phyloP scores from a whole-genome alignment of 2,329 filamentous ascomycete genomes.

The Thermothelomyces thermophilus region DNA sequence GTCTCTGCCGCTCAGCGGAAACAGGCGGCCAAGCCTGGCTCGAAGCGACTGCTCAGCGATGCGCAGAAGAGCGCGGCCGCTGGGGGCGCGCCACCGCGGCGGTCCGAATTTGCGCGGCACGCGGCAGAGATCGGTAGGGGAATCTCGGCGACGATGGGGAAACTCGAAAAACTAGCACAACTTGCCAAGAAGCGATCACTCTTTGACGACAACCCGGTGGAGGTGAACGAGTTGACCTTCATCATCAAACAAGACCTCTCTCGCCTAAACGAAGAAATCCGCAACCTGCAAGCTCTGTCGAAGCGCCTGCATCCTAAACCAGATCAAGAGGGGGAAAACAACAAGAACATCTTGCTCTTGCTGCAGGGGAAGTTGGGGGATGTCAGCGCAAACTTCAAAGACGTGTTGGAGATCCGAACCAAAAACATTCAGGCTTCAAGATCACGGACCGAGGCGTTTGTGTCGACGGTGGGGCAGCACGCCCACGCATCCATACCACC shows the following conservation, averaged over 20 bases:
- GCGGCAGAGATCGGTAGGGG: constrained; percentile 88
- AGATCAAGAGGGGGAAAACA: constrained; percentile 89
- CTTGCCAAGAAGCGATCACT: constrained; percentile 95
- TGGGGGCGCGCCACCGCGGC: constrained; percentile 47
- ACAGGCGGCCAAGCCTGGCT: constrained; percentile 68
- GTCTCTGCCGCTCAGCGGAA: constrained; percentile 77
- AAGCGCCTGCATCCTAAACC: constrained; percentile 66
- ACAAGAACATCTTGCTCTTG: constrained; percentile 92
- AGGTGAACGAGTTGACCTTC: constrained; percentile 92
- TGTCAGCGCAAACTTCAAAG: constrained; percentile 93
- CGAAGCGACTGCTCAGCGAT: constrained; percentile 71
- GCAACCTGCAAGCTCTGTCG: constrained; percentile 69
- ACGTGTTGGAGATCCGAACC: constrained; percentile 89
- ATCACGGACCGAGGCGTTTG: constrained; percentile 91
- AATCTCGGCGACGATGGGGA: constrained; percentile 88
- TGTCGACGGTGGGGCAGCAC: constrained; percentile 78
- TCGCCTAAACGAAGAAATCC: constrained; percentile 76
- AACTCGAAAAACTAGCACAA: constrained; percentile 87
- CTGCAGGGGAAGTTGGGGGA: constrained; percentile 88
- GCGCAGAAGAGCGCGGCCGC: constrained; percentile 61
- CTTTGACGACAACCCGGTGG: constrained; percentile 92
- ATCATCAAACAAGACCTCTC: constrained; percentile 97
- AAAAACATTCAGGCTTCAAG: constrained; percentile 96
- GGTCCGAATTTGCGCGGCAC: constrained; percentile 87
- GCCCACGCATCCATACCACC: constrained; percentile 62